These are phyloP conservation scores for Ceratobasidium papillatum DNA, from an alignment of 1,284 basidiomycete genomes.

Conservation along the genomic window DNA sequence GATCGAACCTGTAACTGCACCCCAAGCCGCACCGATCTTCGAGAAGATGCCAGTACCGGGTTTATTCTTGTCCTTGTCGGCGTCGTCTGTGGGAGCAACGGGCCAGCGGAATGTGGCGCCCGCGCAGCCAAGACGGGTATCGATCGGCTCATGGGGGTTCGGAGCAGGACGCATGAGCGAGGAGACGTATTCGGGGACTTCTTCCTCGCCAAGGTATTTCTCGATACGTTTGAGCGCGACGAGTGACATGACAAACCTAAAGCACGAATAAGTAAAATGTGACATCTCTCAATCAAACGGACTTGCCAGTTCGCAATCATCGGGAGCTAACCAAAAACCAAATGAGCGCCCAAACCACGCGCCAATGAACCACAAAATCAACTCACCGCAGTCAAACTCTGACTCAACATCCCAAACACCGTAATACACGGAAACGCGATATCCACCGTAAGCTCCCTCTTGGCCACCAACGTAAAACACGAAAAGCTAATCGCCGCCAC, in stretches of 20 bases:
- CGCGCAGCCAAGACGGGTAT: conserved; percentile 36
- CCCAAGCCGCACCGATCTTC: conserved; percentile 34
- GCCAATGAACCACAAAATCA: not conserved
- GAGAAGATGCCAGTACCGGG: conserved; percentile 18
- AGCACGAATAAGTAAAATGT: not conserved
- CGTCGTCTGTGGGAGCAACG: conserved; percentile 10
- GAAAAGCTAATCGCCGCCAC: conserved; percentile 37
- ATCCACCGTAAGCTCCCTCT: conserved; percentile 34
- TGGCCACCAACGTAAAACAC: conserved; percentile 30
- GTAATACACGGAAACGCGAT: conserved; percentile 41
- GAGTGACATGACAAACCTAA: conserved; percentile 35
- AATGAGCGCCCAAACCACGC: not conserved
- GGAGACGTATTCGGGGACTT: conserved; percentile 44
- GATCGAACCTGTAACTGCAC: conserved; percentile 12
- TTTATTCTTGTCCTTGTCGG: conserved; percentile 37
- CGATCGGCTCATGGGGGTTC: conserved; percentile 29
- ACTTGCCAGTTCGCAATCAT: conserved; percentile 41
- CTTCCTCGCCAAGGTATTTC: conserved; percentile 43
- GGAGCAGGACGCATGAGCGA: conserved; percentile 41
- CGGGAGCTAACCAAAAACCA: conserved; percentile 38
- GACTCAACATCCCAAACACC: conserved; percentile 38
- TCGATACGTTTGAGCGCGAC: conserved; percentile 43
- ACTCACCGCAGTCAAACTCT: conserved; percentile 42
- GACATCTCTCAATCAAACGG: not conserved
- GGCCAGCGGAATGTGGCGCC: conserved; percentile 44